These are phyloP conservation scores for Solanum sitiens DNA, from an alignment of 257 asterid genomes.

Conservation along the genomic window DNA sequence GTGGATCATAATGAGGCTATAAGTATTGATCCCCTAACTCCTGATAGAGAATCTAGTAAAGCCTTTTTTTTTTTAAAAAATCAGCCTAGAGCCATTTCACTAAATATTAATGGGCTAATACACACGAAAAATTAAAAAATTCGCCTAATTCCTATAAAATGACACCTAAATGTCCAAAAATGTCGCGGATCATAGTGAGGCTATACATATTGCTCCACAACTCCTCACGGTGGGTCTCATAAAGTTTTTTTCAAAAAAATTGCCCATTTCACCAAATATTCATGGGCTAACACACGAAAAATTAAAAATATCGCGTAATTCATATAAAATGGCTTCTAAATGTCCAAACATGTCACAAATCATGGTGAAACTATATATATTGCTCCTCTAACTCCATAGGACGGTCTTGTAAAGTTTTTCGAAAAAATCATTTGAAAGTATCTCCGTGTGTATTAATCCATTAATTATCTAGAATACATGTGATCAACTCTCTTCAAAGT, in stretches of 20 bases:
- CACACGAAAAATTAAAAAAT: neutral
- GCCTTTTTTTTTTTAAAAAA: too few relatives aligned
- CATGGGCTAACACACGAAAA: neutral
- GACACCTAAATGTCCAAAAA: neutral
- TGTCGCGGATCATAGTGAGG: neutral
- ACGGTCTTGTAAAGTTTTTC: neutral
- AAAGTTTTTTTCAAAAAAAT: neutral
- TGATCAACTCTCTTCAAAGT: neutral
- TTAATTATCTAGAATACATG: neutral
- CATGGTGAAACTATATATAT: neutral
- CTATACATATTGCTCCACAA: neutral
- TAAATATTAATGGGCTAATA: neutral
- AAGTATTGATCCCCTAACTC: neutral
- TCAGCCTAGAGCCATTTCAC: accelerated
- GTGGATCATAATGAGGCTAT: neutral
- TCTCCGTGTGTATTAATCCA: neutral
- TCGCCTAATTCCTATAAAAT: neutral
- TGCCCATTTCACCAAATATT: neutral
- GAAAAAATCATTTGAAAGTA: accelerated
- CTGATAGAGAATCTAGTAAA: neutral
- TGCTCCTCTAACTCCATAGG: neutral
- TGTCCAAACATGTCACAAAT: neutral
- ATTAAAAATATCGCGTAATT: neutral
- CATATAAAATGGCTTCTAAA: neutral
- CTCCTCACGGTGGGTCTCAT: neutral